Conservation (phyloP, 2,329 filamentous ascomycete species). For the Rachicladosporium sp. region DNA sequence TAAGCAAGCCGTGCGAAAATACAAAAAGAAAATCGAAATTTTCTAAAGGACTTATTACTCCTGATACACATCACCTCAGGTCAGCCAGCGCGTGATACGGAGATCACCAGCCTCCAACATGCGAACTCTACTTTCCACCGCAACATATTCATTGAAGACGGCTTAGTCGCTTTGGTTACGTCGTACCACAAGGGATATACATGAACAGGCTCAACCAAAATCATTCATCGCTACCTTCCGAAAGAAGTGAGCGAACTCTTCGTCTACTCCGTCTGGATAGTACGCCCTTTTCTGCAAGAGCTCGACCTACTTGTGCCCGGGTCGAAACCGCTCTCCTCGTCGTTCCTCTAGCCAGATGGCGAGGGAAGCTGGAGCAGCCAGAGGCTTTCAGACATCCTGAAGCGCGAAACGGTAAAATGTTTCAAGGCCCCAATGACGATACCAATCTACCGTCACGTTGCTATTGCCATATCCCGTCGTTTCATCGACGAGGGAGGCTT, state of each 20-base stretch:
- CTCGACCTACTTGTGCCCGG: background rate
- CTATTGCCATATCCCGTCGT: slow-evolving; percentile 1
- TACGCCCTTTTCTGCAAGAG: slow-evolving; percentile 6
- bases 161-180: slow-evolving; percentile 4
- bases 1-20: slow-evolving; percentile 1
- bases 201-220: slow-evolving; percentile 3
- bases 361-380: background rate
- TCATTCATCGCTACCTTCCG: slow-evolving; percentile 5
- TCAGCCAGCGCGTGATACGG: slow-evolving; percentile 2
- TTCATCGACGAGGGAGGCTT: slow-evolving; percentile 1
- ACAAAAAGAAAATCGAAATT: background rate
- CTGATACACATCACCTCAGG: slow-evolving; percentile 2
- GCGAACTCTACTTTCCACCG: slow-evolving; percentile 1
- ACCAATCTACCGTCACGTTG: background rate
- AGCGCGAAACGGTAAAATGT: background rate
- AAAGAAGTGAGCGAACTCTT: slow-evolving; percentile 12
- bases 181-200: slow-evolving; percentile 4
- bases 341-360: background rate
- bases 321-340: background rate
- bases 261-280: slow-evolving; percentile 12
- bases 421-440: background rate
- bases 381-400: background rate
- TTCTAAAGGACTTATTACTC: slow-evolving; percentile 1
- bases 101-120: slow-evolving; percentile 3
- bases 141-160: slow-evolving; percentile 4